Percentiles rank a stretch among this genome's conserved stretches.
Conservation (phyloP, 306 rosid genomes). For the Oxytropis ochrocephala region DNA sequence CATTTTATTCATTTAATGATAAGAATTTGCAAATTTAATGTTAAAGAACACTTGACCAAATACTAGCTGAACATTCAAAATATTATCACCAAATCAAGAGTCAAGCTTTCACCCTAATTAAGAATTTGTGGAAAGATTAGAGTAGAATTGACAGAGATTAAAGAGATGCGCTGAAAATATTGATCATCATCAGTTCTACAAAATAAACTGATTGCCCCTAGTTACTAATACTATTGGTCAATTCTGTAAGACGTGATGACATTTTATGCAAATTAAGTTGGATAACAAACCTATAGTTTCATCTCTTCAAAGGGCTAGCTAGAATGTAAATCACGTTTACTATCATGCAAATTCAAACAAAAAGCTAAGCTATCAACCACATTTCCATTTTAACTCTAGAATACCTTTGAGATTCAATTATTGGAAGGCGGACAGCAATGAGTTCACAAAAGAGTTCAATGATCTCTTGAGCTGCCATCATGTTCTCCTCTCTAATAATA, state of each 20-base stretch:
- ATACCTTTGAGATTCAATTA: slow-evolving; percentile 85
- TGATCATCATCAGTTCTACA: not conserved
- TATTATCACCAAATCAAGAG: not conserved
- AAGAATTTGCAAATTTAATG: not conserved
- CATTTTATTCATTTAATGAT: not conserved
- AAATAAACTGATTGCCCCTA: not conserved
- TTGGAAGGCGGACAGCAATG: slow-evolving; percentile 79
- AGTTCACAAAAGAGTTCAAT: slow-evolving; percentile 84
- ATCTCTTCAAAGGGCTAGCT: not conserved
- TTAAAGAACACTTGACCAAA: not conserved
- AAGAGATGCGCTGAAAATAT: not conserved
- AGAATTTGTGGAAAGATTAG: not conserved
- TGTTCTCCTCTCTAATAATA: slow-evolving; percentile 91
- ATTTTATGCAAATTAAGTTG: not conserved
- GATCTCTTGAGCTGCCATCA: slow-evolving; percentile 98
- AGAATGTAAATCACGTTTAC: not conserved
- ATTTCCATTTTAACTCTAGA: not conserved
- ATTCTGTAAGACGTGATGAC: not conserved
- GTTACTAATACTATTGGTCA: slow-evolving; percentile 3
- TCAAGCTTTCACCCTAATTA: not conserved
- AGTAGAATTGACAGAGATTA: not conserved
- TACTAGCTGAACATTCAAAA: not conserved
- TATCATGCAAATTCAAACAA: not conserved
- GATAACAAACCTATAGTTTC: not conserved
- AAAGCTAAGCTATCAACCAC: not conserved